Conservation (phyloP, 768 basidiomycete genomes). For the Auriscalpium vulgare region DNA sequence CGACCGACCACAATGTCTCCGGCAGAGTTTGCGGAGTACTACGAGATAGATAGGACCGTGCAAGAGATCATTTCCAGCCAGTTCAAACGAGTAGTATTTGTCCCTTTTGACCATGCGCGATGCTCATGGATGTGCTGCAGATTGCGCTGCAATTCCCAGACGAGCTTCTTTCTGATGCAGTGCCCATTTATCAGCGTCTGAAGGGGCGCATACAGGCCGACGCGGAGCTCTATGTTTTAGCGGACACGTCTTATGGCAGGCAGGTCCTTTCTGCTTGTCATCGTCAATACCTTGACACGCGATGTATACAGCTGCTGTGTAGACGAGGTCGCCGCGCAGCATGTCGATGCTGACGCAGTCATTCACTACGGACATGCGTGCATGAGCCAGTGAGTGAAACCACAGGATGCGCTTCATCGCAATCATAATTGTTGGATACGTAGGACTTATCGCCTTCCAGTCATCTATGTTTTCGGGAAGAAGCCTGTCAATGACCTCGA, state of each 20-base stretch:
- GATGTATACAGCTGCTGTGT: conserved; percentile 72
- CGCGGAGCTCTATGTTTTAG: conserved; percentile 80
- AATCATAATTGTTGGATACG: background rate
- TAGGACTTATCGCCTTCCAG: conserved; percentile 82
- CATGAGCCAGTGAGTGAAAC: conserved; percentile 60
- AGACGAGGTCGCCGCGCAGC: conserved; percentile 92
- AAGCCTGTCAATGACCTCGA: conserved; percentile 41
- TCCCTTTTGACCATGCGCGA: background rate
- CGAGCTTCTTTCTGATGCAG: conserved; percentile 80
- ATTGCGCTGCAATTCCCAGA: conserved; percentile 95
- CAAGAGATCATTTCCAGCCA: conserved; percentile 49
- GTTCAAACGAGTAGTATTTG: conserved; percentile 57
- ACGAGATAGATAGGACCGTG: conserved; percentile 66
- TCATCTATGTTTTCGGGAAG: conserved; percentile 86
- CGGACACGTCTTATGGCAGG: conserved; percentile 98
- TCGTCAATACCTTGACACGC: background rate
- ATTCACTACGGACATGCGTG: conserved; percentile 98
- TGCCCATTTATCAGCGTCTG: conserved; percentile 69
- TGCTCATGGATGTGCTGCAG: conserved; percentile 27
- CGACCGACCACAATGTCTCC: conserved; percentile 20
- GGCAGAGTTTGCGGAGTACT: conserved; percentile 52
- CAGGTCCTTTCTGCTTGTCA: conserved; percentile 24
- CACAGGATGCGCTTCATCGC: no score
- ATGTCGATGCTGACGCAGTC: conserved; percentile 84
- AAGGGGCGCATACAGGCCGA: conserved; percentile 38